phyloP scores from a whole-genome alignment of 768 basidiomycete genomes.

The Tulasnella sp. region DNA sequence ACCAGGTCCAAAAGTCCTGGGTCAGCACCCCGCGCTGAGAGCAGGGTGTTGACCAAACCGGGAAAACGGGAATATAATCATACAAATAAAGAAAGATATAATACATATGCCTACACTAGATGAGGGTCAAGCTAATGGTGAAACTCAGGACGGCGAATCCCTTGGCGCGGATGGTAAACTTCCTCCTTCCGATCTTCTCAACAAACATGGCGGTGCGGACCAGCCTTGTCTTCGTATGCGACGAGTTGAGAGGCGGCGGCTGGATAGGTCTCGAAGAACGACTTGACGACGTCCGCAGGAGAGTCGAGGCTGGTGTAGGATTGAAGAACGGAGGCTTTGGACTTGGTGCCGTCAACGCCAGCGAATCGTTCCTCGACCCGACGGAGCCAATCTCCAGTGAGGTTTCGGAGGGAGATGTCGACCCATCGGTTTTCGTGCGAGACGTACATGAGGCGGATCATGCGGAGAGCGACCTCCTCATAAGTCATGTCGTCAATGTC shows the following conservation, averaged over 20 bases:
- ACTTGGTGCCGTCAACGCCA: constrained; percentile 59
- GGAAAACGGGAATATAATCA: too few species aligned
- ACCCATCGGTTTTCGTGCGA: constrained; percentile 88
- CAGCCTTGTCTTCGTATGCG: too few species aligned
- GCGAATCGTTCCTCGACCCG: constrained; percentile 96
- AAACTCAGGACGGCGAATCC: too few species aligned
- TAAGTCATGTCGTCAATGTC: constrained; percentile 97
- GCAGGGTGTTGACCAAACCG: too few species aligned
- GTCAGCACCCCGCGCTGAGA: too few species aligned
- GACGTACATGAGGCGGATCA: constrained; percentile 93
- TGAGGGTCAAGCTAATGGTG: too few species aligned
- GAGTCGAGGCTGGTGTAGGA: constrained; percentile 80
- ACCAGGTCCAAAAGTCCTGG: too few species aligned
- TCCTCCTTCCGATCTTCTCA: too few species aligned
- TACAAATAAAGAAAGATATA: too few species aligned
- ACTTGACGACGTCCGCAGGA: constrained; percentile 63
- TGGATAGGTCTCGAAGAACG: constrained; percentile 81
- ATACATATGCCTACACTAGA: background rate
- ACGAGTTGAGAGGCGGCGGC: constrained; percentile 77
- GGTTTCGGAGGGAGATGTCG: constrained; percentile 81
- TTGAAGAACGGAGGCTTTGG: constrained; percentile 74
- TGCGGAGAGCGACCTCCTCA: constrained; percentile 85
- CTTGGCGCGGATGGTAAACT: too few species aligned
- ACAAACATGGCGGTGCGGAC: too few species aligned
- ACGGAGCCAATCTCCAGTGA: constrained; percentile 94